phyloP scores from a whole-genome alignment of 345 rosid genomes.

The Gossypium mustelinum region DNA sequence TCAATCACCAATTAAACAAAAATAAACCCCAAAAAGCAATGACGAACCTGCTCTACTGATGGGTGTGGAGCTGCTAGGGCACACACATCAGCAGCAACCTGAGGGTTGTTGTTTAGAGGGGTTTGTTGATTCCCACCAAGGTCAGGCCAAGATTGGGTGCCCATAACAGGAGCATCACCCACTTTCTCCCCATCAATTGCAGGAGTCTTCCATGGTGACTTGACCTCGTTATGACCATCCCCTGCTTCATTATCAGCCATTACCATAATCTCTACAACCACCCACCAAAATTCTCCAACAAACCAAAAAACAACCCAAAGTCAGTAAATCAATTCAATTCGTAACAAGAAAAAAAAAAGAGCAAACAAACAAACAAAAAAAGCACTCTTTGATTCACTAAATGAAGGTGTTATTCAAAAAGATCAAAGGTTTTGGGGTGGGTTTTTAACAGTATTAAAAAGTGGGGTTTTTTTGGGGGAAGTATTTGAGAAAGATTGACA shows the following conservation, averaged over 20 bases:
- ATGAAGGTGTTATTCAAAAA: neutral
- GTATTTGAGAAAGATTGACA: constrained; percentile 14
- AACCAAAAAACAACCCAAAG: neutral
- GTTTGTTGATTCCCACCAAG: constrained; percentile 67
- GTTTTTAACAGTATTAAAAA: neutral
- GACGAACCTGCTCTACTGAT: constrained; percentile 33
- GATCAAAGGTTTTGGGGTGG: neutral
- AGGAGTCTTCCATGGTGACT: constrained; percentile 85
- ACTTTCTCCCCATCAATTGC: constrained; percentile 23
- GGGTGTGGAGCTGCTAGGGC: constrained; percentile 19
- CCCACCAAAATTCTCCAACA: neutral
- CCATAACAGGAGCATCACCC: constrained; percentile 63
- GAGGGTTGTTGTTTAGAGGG: constrained; percentile 26
- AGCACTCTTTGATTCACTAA: neutral
- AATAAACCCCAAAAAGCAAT: neutral
- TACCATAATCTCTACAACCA: constrained; percentile 26
- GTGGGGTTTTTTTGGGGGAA: neutral
- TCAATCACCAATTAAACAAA: neutral
- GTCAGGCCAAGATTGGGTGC: constrained; percentile 85
- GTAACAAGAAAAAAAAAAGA: neutral
- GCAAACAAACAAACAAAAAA: neutral
- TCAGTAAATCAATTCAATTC: too few species aligned
- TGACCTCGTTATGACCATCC: constrained; percentile 44
- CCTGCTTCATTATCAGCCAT: constrained; percentile 61
- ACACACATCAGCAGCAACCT: constrained; percentile 24